Evolutionary conservation across 2,329 filamentous ascomycete genomes (phyloP), one percentile per base, ranked within the genome.

Genomic region (Scedosporium aurantiacum): DNA sequence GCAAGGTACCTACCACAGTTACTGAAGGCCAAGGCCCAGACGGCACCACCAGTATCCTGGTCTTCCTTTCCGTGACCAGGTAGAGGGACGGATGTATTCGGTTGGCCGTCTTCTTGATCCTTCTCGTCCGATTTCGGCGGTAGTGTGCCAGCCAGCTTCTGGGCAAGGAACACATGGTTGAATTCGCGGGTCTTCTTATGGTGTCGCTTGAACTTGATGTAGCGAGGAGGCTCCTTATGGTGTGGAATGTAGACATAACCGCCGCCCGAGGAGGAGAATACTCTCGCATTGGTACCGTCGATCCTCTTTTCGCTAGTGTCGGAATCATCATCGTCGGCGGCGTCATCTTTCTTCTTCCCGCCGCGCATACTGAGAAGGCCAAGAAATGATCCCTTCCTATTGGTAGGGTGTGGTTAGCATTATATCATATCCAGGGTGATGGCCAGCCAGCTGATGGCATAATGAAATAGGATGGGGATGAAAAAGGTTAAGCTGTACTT

Each of bases 1-100:
- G 94, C 94, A 18, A 99, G 78, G 71, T 92, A 96, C 68, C 82
- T 89, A 4, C 94, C 94, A 75, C 97, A 93, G 63, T 87, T 87
- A 69, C 93, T 97, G 69, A 97, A 97, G 68, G 94, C 90, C 65
- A 90, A 84, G 0, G 93, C 87, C 94, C 94, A 99, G 40, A 96
- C 86, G 0, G 94, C 91, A 63, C 89, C 82, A 43, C 78, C 79
- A 6, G 76, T 76, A 43, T 47, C 37, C 12, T 28, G 40, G 76
- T 70, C 64, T 74, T 76, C 63, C 73, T 76, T 55, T 74, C 75
- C 12, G 75, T 71, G 14, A 72, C 71, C 54, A 28, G 28, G 32
- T 5, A 50, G 41, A 21, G 58, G 25, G 2, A 37, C 12, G 1
- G 72, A 75, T 3, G 71, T 70, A 25, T 72, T 72, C 5, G 67